phyloP scores from a whole-genome alignment of 129 eudicot species.

The Pseudognaphalium luteoalbum region DNA sequence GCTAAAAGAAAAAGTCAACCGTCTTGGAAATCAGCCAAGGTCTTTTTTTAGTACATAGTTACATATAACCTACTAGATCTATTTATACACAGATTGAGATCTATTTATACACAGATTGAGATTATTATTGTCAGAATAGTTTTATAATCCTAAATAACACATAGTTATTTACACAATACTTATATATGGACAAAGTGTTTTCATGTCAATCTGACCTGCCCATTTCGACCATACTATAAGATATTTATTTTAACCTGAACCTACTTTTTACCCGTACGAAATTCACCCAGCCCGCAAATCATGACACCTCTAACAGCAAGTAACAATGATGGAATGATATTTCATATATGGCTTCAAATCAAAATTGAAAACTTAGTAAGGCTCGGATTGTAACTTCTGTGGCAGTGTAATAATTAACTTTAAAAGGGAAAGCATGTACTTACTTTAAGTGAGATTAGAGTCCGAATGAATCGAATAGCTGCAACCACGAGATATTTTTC shows the following conservation, averaged over 20 bases:
- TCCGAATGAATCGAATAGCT: conserved; percentile 75
- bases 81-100: background rate
- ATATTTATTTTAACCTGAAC: background rate
- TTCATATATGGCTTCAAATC: background rate
- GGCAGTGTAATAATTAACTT: background rate
- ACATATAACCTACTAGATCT: background rate
- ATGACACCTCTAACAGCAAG: background rate
- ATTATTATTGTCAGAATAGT: background rate
- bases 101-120: background rate
- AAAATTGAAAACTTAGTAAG: background rate
- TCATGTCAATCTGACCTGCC: background rate
- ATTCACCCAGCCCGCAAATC: background rate
- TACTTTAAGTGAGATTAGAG: conserved; percentile 75
- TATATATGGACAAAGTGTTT: background rate
- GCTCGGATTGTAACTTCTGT: background rate
- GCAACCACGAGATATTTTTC: conserved; percentile 92
- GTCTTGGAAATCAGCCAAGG: background rate
- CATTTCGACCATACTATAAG: background rate
- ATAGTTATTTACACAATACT: background rate
- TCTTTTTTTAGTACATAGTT: background rate
- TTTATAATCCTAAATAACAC: background rate
- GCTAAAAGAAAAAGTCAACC: background rate
- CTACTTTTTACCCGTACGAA: background rate
- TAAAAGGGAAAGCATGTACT: conserved; percentile 26
- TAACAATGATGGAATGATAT: background rate